Conservation (phyloP, 2,329 filamentous ascomycete genomes). For the Elsinoe perseae region DNA sequence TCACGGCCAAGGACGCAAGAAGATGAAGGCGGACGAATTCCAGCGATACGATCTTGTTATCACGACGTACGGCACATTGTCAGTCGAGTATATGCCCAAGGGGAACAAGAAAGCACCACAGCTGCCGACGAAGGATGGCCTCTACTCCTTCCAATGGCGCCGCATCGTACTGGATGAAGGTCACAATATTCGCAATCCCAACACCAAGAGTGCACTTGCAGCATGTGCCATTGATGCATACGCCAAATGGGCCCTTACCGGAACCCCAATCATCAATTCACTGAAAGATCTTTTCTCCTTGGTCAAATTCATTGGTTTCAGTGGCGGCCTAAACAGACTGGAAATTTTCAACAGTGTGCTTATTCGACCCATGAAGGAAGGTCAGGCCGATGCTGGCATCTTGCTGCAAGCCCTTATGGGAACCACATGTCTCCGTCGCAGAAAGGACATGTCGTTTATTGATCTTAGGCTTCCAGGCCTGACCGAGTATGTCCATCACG, state of each 20-base stretch:
- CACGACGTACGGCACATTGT: slow-evolving; percentile 74
- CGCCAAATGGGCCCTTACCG: slow-evolving; percentile 71
- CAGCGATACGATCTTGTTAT: slow-evolving; percentile 66
- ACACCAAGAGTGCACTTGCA: slow-evolving; percentile 63
- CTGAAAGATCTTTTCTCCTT: slow-evolving; percentile 75
- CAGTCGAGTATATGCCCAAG: slow-evolving; percentile 53
- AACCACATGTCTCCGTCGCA: slow-evolving; percentile 71
- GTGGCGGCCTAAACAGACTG: slow-evolving; percentile 64
- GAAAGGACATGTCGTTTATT: slow-evolving; percentile 83
- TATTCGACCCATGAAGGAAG: slow-evolving; percentile 57
- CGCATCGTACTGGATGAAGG: slow-evolving; percentile 78
- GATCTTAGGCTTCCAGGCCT: slow-evolving; percentile 71
- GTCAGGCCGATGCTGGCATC: slow-evolving; percentile 46
- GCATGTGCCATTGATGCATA: slow-evolving; percentile 59
- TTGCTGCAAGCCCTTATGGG: slow-evolving; percentile 70
- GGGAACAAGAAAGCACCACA: slow-evolving; percentile 32
- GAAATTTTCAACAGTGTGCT: slow-evolving; percentile 67
- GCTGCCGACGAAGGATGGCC: slow-evolving; percentile 36
- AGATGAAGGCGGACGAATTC: slow-evolving; percentile 50
- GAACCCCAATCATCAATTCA: slow-evolving; percentile 47
- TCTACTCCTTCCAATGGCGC: slow-evolving; percentile 64
- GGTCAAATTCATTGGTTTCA: slow-evolving; percentile 66
- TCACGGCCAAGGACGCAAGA: slow-evolving; percentile 56
- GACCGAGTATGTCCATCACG: slow-evolving; percentile 67
- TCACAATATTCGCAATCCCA: slow-evolving; percentile 71